phyloP scores from a whole-genome alignment of 352 stramenopile genomes.

The Pythium dissotocum region DNA sequence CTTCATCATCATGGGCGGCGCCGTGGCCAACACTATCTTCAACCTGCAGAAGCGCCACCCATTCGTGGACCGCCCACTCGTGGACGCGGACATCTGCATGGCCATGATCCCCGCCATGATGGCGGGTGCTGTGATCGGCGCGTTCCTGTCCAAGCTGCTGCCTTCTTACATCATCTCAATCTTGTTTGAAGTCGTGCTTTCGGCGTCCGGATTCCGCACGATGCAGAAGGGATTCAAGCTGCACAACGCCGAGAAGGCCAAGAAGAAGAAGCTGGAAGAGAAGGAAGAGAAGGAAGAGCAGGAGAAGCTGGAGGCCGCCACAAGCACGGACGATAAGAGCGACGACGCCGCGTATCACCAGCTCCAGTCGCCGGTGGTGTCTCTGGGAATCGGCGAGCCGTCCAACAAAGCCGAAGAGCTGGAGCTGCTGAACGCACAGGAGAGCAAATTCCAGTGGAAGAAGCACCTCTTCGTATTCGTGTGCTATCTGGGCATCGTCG shows the following conservation, averaged over 20 bases:
- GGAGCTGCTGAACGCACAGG: background rate
- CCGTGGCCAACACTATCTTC: constrained; percentile 62
- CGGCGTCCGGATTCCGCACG: constrained; percentile 35
- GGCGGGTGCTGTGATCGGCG: constrained; percentile 51
- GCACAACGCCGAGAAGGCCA: constrained; percentile 40
- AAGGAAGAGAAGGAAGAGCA: constrained; percentile 4
- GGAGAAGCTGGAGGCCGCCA: constrained; percentile 1
- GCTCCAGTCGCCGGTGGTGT: constrained; percentile 19
- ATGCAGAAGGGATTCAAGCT: constrained; percentile 37
- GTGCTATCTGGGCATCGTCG: constrained; percentile 26
- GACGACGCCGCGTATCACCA: constrained; percentile 9
- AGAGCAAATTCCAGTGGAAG: constrained; percentile 15
- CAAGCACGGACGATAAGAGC: constrained; percentile 4
- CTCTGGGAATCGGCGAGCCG: background rate
- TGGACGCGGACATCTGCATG: constrained; percentile 55
- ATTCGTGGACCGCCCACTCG: constrained; percentile 51
- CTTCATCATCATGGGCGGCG: constrained; percentile 64
- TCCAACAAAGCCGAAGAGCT: constrained; percentile 4
- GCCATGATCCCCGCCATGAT: constrained; percentile 71
- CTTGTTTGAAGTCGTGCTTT: constrained; percentile 53
- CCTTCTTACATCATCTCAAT: constrained; percentile 62
- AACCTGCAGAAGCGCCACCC: constrained; percentile 66
- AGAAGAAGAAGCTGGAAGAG: constrained; percentile 20
- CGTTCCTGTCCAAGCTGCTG: constrained; percentile 59
- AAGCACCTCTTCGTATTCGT: constrained; percentile 24